These are phyloP conservation scores for Ensete ventricosum DNA, from an alignment of 176 grass and related monocot genomes.

Conservation along the genomic window DNA sequence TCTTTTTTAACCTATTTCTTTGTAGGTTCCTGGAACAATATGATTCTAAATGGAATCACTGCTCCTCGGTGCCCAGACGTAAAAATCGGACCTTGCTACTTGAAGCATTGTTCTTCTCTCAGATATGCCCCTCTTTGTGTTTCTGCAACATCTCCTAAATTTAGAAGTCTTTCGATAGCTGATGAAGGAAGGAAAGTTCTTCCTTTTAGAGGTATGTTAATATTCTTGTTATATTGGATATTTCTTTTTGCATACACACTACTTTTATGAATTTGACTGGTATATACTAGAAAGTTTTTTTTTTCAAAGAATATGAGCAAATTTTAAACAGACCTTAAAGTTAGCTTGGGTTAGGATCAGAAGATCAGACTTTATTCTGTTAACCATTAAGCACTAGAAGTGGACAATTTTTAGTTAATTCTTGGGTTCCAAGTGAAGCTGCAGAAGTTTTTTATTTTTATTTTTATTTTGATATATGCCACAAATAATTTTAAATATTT, in stretches of 20 bases:
- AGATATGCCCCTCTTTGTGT: not conserved
- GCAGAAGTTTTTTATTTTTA: not conserved
- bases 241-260: not conserved
- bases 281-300: not conserved
- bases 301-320: too few relatives aligned
- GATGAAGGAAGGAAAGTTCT: not conserved
- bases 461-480: not conserved
- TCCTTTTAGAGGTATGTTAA: constrained; percentile 1
- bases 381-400: not conserved
- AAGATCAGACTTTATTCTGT: too few relatives aligned
- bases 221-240: not conserved
- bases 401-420: not conserved
- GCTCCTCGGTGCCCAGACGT: too few relatives aligned
- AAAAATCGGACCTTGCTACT: not conserved
- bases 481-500: too few relatives aligned
- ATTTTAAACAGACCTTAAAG: too few relatives aligned
- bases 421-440: not conserved
- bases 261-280: too few relatives aligned
- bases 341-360: too few relatives aligned
- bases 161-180: not conserved
- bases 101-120: not conserved
- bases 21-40: not conserved
- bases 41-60: not conserved
- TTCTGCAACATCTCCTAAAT: not conserved
- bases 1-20: not conserved